Base-by-base conservation (phyloP, 2,329 filamentous ascomycete species). In the Diplodia mutila region DNA sequence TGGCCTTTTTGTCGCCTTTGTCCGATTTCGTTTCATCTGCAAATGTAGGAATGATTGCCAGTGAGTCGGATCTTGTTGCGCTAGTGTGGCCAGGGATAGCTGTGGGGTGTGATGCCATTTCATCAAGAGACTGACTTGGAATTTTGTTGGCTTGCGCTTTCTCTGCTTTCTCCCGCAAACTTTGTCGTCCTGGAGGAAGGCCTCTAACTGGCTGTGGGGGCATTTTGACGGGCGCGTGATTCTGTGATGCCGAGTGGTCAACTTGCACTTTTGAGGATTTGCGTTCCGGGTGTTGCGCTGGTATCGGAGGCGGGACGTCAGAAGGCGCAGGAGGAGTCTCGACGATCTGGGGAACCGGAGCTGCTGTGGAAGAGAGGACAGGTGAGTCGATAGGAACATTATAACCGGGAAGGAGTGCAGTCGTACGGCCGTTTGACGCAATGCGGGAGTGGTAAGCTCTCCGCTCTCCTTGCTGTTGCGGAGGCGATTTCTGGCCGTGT, bases 21-120 rank as follows among this genome's bases (percentile, higher is more conserved):
- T 94, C 91, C 0, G 82, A 74, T 73, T 91, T 92, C 77, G 88
- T 91, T 65, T 95, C 91, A 68, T 94, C 91, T 2, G 82, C 82
- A 53, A 91, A 82, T 0, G 90, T 94, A 0, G 93, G 92, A 63
- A 95, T 93, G 71, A 93, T 90, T 0, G 92, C 93, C 16, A 96
- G 82, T 59, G 85, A 88, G 77, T 95, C 93, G 0, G 92, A 94
- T 54, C 91, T 87, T 8, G 86, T 89, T 12, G 66, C 66, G 67
- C 84, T 87, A 66, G 76, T 75, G 61, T 88, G 89, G 14, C 90
- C 90, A 25, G 91, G 89, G 2, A 94, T 80, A 32, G 88, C 83
- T n/a, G 91, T 88, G 3, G 90, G 87, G 69, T 86, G 85, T 34
- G 86, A 86, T 11, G 86, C 83, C 70, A 91, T 85, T 34, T 94